Base-by-base conservation (phyloP, 139 green algal species). In the Picochlorum sp. region DNA sequence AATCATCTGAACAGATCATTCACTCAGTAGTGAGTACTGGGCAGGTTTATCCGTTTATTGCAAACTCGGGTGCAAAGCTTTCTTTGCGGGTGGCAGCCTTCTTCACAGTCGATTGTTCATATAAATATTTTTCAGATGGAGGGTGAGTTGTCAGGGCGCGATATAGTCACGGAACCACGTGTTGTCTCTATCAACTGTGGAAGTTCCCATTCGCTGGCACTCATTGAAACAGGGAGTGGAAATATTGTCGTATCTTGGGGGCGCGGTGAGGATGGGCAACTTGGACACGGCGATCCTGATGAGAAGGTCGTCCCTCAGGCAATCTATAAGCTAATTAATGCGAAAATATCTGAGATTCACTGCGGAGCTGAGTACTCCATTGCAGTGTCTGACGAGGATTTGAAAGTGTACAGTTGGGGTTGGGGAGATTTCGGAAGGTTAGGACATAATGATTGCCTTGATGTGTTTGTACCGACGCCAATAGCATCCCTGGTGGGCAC, bases 311-410 rank as follows among this genome's bases (percentile, higher is more conserved):
- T 44, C 4, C 86, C 88, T 2, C 70, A 72, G 10, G 74, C 75
- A 0, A 71, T 95, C 1, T 63, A 71, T 20, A 37, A 61, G 0
- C 57, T 95, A 28, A 37, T 81, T 2, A 66, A 66, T 6, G 54
- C 61, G 15, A 67, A 70, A 13, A 59, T 88, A 3, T 73, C 50
- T 23, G 16, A 18, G 5, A 72, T 93, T 2, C 59, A 74, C 13
- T 92, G 86, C 57, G 90, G 90, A 16, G 90, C 90, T 20, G 90
- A 97, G 57, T 92, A 95, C 77, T 88, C 77, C 2, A 62, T 92
- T 30, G 86, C 84, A 5, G 70, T 89, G 0, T 44, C 26, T n/a
- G 37, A 38, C 0, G 60, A 59, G 18, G 24, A 21, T 21, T 14
- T 56, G n/a, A 16, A 59, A 16, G 37, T 66, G 18, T 55, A 66